These are phyloP conservation scores for Ambispora gerdemannii DNA, from an alignment of 192 early-diverging fungal genomes.

Conservation along the genomic window DNA sequence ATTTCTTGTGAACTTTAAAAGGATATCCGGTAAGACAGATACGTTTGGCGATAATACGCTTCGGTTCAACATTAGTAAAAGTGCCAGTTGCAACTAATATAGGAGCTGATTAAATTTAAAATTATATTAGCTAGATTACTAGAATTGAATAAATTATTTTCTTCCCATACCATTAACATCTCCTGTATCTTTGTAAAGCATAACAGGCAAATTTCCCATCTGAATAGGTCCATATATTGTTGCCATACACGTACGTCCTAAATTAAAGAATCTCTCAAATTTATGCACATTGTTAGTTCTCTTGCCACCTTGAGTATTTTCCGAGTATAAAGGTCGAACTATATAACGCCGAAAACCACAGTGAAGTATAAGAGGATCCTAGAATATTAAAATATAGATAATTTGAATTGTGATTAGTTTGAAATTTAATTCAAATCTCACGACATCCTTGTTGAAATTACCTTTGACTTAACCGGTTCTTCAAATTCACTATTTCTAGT, in stretches of 20 bases:
- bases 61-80: constrained; percentile 68
- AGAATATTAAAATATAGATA: background rate
- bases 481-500: constrained; percentile 70
- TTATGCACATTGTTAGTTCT: constrained; percentile 91
- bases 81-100: constrained; percentile 78
- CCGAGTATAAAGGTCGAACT: constrained; percentile 86
- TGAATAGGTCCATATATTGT: constrained; percentile 92
- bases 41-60: constrained; percentile 91
- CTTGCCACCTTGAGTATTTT: constrained; percentile 72
- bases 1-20: constrained; percentile 89
- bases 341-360: constrained; percentile 86
- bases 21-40: constrained; percentile 93
- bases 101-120: constrained; percentile 35
- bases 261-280: constrained; percentile 88
- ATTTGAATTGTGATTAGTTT: background rate
- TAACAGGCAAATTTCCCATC: constrained; percentile 80
- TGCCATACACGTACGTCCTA: constrained; percentile 67
- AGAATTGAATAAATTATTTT: background rate
- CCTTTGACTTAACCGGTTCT: constrained; percentile 83
- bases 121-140: background rate
- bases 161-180: constrained; percentile 48
- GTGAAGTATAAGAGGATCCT: constrained; percentile 82
- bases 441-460: constrained; percentile 15
- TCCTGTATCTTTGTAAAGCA: constrained; percentile 71
- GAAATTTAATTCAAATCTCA: background rate